Base-by-base conservation (phyloP, 805 yeast genomes). In the Barnettozyma siamensis region DNA sequence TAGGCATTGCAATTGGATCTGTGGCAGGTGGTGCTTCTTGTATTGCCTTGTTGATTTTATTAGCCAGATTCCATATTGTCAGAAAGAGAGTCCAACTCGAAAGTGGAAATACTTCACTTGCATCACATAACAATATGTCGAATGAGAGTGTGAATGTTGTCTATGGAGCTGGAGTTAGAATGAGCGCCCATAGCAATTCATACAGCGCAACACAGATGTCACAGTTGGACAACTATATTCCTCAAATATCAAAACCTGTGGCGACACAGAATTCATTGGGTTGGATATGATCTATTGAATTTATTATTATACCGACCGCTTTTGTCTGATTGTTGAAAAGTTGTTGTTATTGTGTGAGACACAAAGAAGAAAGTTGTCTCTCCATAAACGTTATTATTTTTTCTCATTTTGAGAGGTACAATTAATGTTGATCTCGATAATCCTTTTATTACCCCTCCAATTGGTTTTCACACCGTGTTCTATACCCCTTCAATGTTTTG, bases 1-100 rank as follows among this genome's bases (percentile, higher is more conserved):
- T 84, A 20, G 96, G 95, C 29, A 75, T 88, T 40, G 80, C 91
- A 12, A 72, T 87, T 31, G 96, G 97, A 35, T 79, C 94, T 7
- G 79, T 86, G 24, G 78, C 76, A 12, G 97, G 96, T 41, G 81
- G 86, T 35, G 66, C 75, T 7, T 65, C 76, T 9, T 84, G 85
- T 58, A 74, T 85, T 55, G 68, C 76, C 0, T 63, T 76, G 17
- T 72, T 88, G 69, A 66, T 78, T 41, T 55, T 79, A 31, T 65
- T 76, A 48, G 73, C 75, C 56, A 71, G 73, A 56, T 65, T 67
- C 49, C 76, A 67, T 62, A 72, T 71, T 50, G 49, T 49, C 10
- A 45, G 42, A 37, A 45, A 28, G 31, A 47, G 53, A 44, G 36
- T 47, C 31, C 40, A 27, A 37, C 26, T 49, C 21, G 50, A 46